Evolutionary conservation across 768 basidiomycete species (phyloP).

Genomic region (Calocera viscosa): DNA sequence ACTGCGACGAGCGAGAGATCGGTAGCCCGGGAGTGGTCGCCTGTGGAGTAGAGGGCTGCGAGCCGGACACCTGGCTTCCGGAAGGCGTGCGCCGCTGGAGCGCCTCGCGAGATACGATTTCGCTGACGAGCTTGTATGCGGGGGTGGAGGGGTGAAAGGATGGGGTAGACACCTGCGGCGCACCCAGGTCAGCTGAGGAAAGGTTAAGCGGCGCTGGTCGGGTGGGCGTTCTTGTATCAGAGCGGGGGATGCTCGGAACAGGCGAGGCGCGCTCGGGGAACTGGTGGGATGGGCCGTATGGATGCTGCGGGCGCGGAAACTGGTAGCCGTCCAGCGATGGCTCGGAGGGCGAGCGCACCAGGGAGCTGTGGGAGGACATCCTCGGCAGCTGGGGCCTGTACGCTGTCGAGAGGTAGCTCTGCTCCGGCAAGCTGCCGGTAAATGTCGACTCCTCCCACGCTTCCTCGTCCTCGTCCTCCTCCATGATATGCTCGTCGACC

Average conservation of each 20-base stretch:
- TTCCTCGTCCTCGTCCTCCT: neutral
- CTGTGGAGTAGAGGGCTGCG: neutral
- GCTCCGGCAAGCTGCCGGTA: neutral
- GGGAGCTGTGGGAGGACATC: neutral
- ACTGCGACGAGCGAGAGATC: neutral
- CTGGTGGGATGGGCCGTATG: neutral
- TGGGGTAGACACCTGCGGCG: neutral
- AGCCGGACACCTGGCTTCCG: neutral
- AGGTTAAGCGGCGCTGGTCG: neutral
- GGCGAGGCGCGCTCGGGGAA: neutral
- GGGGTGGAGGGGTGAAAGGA: conserved; percentile 2
- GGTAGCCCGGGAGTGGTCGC: neutral
- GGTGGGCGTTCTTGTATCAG: neutral
- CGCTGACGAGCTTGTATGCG: neutral
- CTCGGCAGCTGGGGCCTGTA: neutral
- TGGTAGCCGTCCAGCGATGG: neutral
- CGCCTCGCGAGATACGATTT: neutral
- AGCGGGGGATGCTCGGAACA: neutral
- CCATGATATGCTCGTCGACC: neutral
- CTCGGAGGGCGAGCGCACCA: neutral
- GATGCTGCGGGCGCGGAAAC: neutral
- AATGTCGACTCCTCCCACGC: neutral
- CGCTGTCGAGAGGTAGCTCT: neutral
- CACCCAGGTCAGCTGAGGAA: neutral
- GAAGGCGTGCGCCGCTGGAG: conserved; percentile 1